Evolutionary conservation across 2,329 filamentous ascomycete species (phyloP).

Genomic region (Chrysosphaeria jannelii): DNA sequence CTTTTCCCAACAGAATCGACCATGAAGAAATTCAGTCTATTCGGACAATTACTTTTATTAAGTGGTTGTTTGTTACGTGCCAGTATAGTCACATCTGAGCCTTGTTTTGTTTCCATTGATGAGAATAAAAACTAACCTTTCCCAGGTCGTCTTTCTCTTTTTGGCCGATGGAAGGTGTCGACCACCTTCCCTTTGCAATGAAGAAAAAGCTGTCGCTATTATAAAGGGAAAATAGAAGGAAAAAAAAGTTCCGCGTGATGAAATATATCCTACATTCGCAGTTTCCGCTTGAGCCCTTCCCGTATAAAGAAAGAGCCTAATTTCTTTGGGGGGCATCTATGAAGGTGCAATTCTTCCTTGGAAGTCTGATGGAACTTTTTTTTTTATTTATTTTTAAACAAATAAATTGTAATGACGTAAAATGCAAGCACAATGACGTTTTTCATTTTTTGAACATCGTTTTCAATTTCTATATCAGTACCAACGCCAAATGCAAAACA

Average conservation of each 20-base stretch:
- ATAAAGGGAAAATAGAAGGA: background rate
- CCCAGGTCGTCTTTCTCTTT: background rate
- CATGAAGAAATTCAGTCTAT: background rate
- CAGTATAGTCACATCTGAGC: background rate
- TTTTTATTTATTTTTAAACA: too few species aligned
- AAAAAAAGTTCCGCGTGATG: background rate
- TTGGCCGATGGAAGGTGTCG: background rate
- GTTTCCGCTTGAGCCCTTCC: background rate
- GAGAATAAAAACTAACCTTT: too few species aligned
- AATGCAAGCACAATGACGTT: too few species aligned
- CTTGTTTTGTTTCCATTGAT: too few species aligned
- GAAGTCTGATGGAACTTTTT: too few species aligned
- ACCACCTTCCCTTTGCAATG: background rate
- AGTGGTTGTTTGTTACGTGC: background rate
- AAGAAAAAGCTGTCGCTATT: too few species aligned
- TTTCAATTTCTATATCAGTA: too few species aligned
- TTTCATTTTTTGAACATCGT: too few species aligned
- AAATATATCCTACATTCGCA: background rate
- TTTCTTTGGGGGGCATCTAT: background rate
- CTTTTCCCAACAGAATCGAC: conserved; percentile 1
- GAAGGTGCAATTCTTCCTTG: conserved; percentile 2
- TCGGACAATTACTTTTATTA: too few species aligned
- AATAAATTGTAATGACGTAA: too few species aligned
- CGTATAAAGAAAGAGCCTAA: too few species aligned
- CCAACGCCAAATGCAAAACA: too few species aligned